Conservation (phyloP, 2,329 filamentous ascomycete genomes). For the Talaromyces albobiverticillius region DNA sequence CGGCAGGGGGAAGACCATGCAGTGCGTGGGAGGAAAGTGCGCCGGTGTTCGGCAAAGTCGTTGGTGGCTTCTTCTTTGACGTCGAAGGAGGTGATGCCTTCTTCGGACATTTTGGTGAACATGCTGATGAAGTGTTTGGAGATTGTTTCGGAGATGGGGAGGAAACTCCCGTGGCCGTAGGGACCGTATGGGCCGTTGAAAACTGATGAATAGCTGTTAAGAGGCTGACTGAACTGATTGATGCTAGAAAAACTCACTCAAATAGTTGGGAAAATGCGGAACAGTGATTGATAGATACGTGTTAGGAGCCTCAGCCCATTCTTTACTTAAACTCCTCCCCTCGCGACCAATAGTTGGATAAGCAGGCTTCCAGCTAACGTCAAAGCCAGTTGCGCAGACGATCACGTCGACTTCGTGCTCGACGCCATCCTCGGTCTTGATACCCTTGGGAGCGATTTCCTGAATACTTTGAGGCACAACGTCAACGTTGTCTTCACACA, state of each 20-base stretch:
- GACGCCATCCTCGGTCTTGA: slow-evolving; percentile 38
- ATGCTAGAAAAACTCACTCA: slow-evolving; percentile 15
- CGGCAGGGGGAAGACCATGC: slow-evolving; percentile 18
- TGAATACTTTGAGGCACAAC: slow-evolving; percentile 51
- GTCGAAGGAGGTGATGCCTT: neutral
- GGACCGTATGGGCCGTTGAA: slow-evolving; percentile 32
- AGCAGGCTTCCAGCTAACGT: slow-evolving; percentile 41
- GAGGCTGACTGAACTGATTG: neutral
- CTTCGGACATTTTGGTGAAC: neutral
- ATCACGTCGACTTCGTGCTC: slow-evolving; percentile 38
- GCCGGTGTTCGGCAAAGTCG: slow-evolving; percentile 15
- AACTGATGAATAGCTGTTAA: slow-evolving; percentile 5
- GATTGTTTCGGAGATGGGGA: neutral
- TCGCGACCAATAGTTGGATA: slow-evolving; percentile 43
- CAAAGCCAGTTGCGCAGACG: slow-evolving; percentile 43
- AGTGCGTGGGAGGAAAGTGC: slow-evolving; percentile 16
- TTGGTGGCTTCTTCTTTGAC: neutral
- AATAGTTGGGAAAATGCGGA: slow-evolving; percentile 48
- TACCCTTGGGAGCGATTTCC: slow-evolving; percentile 38
- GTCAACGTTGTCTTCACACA: slow-evolving; percentile 59
- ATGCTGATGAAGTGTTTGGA: neutral
- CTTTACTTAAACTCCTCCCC: slow-evolving; percentile 39
- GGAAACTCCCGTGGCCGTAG: slow-evolving; percentile 35
- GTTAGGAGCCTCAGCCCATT: slow-evolving; percentile 39
- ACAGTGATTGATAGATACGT: slow-evolving; percentile 47